A percentile compares a stretch with the other conserved stretches of the same genome.
Conservation (phyloP, 78 protist genomes). For the Protostelium mycophagum region DNA sequence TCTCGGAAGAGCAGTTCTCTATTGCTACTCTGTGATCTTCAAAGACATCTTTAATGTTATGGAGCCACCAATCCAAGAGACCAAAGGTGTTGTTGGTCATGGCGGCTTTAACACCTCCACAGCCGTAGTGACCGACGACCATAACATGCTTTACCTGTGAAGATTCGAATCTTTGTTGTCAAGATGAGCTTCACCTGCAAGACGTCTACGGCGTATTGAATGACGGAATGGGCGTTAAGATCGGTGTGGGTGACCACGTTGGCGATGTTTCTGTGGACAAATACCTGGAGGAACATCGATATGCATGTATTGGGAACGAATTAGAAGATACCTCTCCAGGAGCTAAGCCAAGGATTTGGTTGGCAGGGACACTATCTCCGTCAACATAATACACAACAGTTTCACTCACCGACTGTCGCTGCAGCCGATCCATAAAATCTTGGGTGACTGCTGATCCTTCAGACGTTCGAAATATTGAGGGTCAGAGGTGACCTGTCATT, state of each 20-base stretch:
- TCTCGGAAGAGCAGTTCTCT: background rate
- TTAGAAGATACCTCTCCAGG: constrained; percentile 80
- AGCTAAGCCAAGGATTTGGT: constrained; percentile 50
- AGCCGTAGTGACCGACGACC: constrained; percentile 91
- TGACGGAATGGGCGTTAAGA: constrained; percentile 64
- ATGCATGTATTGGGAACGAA: background rate
- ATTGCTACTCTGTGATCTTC: constrained; percentile 24
- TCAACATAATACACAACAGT: constrained; percentile 18
- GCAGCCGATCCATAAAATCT: constrained; percentile 89
- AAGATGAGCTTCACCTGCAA: constrained; percentile 74
- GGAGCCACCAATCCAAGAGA: constrained; percentile 82
- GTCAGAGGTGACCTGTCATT: no score
- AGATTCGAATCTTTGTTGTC: no score
- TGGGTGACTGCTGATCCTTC: constrained; percentile 60
- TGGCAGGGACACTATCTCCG: constrained; percentile 85
- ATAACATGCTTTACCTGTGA: constrained; percentile 80
- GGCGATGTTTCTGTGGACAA: constrained; percentile 92
- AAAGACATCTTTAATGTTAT: constrained; percentile 65
- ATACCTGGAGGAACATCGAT: background rate
- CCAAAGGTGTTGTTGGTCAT: constrained; percentile 38
- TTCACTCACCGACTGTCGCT: constrained; percentile 87
- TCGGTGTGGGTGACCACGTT: constrained; percentile 81
- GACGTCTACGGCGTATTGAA: constrained; percentile 79
- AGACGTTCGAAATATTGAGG: constrained; percentile 61
- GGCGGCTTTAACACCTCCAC: constrained; percentile 78